Percentiles rank a stretch among this genome's conserved stretches.
Conservation (phyloP, 345 rosid species). For the Eucalyptus lansdowneana region DNA sequence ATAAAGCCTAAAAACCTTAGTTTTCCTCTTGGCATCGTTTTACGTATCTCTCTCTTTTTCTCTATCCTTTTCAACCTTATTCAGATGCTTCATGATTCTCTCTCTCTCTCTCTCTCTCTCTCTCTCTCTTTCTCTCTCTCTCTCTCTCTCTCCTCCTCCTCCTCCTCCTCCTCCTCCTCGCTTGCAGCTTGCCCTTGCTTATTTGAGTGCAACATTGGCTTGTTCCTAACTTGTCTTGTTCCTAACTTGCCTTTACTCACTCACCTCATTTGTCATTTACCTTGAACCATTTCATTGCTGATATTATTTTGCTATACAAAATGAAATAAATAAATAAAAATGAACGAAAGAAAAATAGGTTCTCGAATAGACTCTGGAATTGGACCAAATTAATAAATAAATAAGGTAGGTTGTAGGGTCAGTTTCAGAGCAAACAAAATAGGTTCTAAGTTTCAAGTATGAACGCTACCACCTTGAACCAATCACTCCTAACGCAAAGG, state of each 20-base stretch:
- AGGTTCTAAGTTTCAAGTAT: not conserved
- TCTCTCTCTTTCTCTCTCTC: not conserved
- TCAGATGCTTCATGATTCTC: too few species aligned
- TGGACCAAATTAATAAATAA: not conserved
- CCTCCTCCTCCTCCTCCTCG: too few species aligned
- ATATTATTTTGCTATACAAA: too few species aligned
- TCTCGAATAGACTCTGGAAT: not conserved
- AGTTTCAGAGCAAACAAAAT: accelerated
- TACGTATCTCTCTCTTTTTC: not conserved
- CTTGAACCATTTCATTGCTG: too few species aligned
- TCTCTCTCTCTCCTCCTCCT: accelerated
- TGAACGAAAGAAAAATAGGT: too few species aligned
- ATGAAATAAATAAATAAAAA: too few species aligned
- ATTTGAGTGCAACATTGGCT: not conserved
- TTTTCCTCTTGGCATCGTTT: not conserved
- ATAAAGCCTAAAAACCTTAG: not conserved
- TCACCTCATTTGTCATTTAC: not conserved
- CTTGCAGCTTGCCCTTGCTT: not conserved
- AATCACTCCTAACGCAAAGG: not conserved
- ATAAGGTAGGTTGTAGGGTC: not conserved
- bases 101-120: not conserved
- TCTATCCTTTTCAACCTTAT: not conserved
- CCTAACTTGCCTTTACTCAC: not conserved
- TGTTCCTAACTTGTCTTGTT: too few species aligned
- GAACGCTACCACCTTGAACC: not conserved